Conservation (phyloP, 2,329 filamentous ascomycete species). For the Immersiporthe knoxdaviesiana region DNA sequence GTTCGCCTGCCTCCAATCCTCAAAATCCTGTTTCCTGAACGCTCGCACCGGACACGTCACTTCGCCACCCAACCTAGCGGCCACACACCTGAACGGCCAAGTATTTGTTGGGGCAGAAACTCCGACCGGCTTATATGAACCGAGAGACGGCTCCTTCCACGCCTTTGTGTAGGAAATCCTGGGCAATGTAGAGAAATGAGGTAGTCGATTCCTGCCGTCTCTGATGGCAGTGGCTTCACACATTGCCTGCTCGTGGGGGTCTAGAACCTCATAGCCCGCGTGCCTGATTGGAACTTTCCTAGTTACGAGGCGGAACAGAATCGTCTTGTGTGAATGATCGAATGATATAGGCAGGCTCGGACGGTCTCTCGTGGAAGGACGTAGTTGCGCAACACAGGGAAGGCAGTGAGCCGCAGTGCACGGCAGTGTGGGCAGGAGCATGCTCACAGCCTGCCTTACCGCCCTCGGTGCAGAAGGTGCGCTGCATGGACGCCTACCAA, state of each 20-base stretch:
- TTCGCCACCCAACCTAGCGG: not conserved
- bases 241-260: not conserved
- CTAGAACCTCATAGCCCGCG: not conserved
- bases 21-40: not conserved
- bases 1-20: not conserved
- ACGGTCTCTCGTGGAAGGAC: not conserved
- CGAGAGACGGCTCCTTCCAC: not conserved
- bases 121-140: not conserved
- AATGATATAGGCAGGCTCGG: not conserved
- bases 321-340: not conserved
- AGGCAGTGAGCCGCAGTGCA: not conserved
- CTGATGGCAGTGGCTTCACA: not conserved
- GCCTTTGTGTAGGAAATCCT: not conserved
- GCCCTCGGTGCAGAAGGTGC: not conserved
- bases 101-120: not conserved
- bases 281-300: not conserved
- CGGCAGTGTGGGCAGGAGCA: not conserved
- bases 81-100: not conserved
- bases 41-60: not conserved
- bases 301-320: not conserved
- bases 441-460: not conserved
- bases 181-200: not conserved
- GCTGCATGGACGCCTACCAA: not conserved
- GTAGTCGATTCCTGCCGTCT: not conserved
- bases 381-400: not conserved